phyloP scores from a whole-genome alignment of 495 filamentous ascomycete species.

The Staphylotrichum longicolle region DNA sequence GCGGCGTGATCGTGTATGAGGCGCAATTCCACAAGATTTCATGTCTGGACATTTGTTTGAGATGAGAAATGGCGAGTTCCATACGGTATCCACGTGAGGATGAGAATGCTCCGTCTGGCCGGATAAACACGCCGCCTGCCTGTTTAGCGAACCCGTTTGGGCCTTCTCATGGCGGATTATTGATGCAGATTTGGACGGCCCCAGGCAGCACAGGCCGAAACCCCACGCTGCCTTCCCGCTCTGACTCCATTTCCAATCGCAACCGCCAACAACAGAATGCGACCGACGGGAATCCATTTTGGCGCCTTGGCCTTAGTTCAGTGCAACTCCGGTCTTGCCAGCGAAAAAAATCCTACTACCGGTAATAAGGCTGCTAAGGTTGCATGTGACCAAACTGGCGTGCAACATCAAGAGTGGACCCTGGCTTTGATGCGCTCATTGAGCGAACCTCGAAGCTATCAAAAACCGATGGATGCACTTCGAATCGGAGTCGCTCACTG shows the following conservation, averaged over 20 bases:
- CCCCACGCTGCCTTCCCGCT: neutral
- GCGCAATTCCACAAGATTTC: neutral
- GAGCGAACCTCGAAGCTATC: no score
- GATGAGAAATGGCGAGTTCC: neutral
- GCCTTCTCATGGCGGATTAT: neutral
- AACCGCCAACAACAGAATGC: neutral
- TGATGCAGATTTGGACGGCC: constrained; percentile 11
- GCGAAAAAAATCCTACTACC: no score
- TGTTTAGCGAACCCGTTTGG: constrained; percentile 7
- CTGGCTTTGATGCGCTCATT: no score
- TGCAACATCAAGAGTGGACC: no score
- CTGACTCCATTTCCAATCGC: neutral
- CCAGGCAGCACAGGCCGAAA: constrained; percentile 14
- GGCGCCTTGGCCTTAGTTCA: constrained; percentile 6
- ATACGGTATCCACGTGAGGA: neutral
- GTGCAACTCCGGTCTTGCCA: no score
- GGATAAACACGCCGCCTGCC: constrained; percentile 2
- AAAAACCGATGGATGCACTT: no score
- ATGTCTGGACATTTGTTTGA: neutral
- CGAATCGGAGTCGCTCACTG: no score
- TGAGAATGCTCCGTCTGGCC: neutral
- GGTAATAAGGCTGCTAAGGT: no score
- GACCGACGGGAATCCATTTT: neutral
- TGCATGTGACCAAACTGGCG: neutral
- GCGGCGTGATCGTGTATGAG: neutral